A percentile compares a stretch with the other conserved stretches of the same genome.
Evolutionary conservation across 495 filamentous ascomycete species (phyloP).

Genomic region (Daldinia caldariorum): DNA sequence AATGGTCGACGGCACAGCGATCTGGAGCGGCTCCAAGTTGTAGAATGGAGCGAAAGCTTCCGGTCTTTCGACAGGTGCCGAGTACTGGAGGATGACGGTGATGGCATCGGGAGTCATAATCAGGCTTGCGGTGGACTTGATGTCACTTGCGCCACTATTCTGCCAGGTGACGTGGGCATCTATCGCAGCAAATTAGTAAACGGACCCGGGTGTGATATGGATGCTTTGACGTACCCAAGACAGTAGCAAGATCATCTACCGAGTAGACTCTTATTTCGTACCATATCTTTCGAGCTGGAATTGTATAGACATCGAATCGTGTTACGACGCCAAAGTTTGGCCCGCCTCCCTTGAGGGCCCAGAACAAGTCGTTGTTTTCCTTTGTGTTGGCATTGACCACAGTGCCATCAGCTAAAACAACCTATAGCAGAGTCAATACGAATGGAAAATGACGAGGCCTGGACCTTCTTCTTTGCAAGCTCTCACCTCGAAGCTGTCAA

Average conservation of each 20-base stretch:
- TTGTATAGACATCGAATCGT: constrained; percentile 51
- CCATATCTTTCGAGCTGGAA: constrained; percentile 45
- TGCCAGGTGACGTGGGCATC: constrained; percentile 39
- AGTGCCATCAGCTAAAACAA: constrained; percentile 56
- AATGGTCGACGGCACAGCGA: constrained; percentile 11
- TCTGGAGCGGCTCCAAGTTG: neutral
- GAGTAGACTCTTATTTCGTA: constrained; percentile 26
- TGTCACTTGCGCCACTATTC: constrained; percentile 22
- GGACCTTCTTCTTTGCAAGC: neutral
- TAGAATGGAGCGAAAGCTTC: constrained; percentile 24
- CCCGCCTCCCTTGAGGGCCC: constrained; percentile 62
- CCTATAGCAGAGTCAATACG: constrained; percentile 3
- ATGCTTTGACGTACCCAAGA: too few species aligned
- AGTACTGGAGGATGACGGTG: constrained; percentile 18
- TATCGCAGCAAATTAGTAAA: too few species aligned
- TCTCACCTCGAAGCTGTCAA: constrained; percentile 56
- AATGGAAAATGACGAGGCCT: too few species aligned
- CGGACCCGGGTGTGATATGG: too few species aligned
- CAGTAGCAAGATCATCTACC: constrained; percentile 4
- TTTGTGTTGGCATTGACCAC: constrained; percentile 57
- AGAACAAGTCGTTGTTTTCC: constrained; percentile 58
- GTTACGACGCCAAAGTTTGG: constrained; percentile 66
- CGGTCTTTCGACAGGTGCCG: constrained; percentile 9
- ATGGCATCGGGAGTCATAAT: neutral
- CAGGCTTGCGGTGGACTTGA: constrained; percentile 26